Percentiles rank a stretch among this genome's conserved stretches.
phyloP scores from a whole-genome alignment of 176 grass and related monocot genomes.

The Carex cristatella region DNA sequence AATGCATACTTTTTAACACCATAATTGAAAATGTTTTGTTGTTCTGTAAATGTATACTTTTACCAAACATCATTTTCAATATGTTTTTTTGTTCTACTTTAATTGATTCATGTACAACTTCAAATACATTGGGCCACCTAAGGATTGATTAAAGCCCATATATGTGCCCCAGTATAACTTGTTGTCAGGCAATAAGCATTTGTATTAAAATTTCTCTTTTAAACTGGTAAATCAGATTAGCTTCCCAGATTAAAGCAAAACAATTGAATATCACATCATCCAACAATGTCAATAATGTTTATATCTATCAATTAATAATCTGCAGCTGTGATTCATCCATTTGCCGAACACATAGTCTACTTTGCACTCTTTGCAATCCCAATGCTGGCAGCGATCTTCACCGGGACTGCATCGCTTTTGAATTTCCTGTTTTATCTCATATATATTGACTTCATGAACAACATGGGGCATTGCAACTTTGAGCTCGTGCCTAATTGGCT shows the following conservation, averaged over 20 bases:
- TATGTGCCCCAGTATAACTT: background rate
- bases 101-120: background rate
- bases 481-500: slow-evolving; percentile 70
- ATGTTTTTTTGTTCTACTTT: background rate
- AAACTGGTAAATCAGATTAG: background rate
- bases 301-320: slow-evolving; percentile 10
- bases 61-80: background rate
- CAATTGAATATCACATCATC: background rate
- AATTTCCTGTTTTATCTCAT: slow-evolving; percentile 28
- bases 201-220: background rate
- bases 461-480: slow-evolving; percentile 94
- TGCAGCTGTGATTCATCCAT: slow-evolving; percentile 91
- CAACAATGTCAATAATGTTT: background rate
- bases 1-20: too few species aligned
- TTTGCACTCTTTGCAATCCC: slow-evolving; percentile 57
- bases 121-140: background rate
- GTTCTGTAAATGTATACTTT: background rate
- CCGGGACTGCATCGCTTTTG: slow-evolving; percentile 36
- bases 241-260: background rate
- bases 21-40: background rate
- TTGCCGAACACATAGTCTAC: slow-evolving; percentile 68
- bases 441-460: slow-evolving; percentile 97
- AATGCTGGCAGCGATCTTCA: slow-evolving; percentile 29
- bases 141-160: background rate
- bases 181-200: background rate